Percentiles rank a stretch among this genome's conserved stretches.
Conservation (phyloP, 2,329 filamentous ascomycete genomes). For the Colletotrichum musicola region DNA sequence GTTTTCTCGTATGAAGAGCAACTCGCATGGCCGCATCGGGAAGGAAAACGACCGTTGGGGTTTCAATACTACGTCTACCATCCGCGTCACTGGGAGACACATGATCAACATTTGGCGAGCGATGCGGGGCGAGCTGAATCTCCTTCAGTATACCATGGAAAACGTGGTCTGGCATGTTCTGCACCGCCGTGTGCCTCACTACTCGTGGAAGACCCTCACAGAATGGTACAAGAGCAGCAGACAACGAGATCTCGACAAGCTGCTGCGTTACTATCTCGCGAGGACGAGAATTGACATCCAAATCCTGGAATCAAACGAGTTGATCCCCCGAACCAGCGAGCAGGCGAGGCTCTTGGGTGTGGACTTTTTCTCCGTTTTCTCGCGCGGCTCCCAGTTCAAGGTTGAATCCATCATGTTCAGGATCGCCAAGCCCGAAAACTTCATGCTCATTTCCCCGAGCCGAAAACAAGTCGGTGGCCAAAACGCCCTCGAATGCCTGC, state of each 20-base stretch:
- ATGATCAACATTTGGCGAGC: conserved; percentile 98
- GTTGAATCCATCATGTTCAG: conserved; percentile 99
- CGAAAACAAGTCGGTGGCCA: conserved; percentile 93
- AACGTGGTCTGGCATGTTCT: conserved; percentile 94
- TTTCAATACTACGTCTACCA: conserved; percentile 92
- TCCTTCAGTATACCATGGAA: conserved; percentile 96
- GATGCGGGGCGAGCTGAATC: conserved; percentile 91
- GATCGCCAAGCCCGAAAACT: conserved; percentile 97
- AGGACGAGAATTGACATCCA: conserved; percentile 88
- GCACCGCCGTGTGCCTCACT: conserved; percentile 89
- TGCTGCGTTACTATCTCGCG: conserved; percentile 82
- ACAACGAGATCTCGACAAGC: conserved; percentile 76
- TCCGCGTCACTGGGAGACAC: conserved; percentile 92
- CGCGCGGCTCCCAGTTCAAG: conserved; percentile 96
- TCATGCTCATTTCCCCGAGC: conserved; percentile 89
- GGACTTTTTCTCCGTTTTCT: conserved; percentile 97
- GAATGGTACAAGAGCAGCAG: conserved; percentile 82
- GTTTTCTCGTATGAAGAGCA: conserved; percentile 87
- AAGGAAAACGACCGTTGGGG: conserved; percentile 93
- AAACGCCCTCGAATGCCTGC: conserved; percentile 93
- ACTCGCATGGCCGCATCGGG: conserved; percentile 85
- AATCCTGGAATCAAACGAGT: conserved; percentile 89
- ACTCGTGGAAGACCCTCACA: conserved; percentile 82
- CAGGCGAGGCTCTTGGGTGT: conserved; percentile 93
- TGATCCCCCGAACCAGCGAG: conserved; percentile 90